A percentile compares a stretch with the other conserved stretches of the same genome.
phyloP scores from a whole-genome alignment of 1,284 basidiomycete genomes.

The Leucoagaricus sp. region DNA sequence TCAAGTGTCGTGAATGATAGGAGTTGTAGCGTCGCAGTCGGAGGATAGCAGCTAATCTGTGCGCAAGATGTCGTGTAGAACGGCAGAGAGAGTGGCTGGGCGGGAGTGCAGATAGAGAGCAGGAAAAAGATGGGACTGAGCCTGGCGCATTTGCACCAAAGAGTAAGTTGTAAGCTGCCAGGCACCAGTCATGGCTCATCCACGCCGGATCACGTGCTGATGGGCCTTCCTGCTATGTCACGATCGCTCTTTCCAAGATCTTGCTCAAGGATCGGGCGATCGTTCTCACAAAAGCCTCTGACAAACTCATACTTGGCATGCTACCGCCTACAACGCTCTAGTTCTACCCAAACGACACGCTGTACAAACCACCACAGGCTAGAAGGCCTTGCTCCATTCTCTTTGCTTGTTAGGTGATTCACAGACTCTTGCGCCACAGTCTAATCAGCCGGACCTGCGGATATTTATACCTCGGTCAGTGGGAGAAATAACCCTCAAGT shows the following conservation, averaged over 20 bases:
- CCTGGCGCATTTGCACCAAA: constrained; percentile 17
- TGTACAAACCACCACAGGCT: neutral
- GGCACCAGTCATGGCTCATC: constrained; percentile 10
- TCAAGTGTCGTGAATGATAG: neutral
- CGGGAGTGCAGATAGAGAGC: constrained; percentile 11
- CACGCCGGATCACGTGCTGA: constrained; percentile 15
- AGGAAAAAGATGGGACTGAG: constrained; percentile 11
- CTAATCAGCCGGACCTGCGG: neutral
- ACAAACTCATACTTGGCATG: neutral
- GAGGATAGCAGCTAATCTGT: neutral
- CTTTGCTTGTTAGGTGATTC: neutral
- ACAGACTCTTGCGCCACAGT: neutral
- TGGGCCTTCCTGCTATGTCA: neutral
- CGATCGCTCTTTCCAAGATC: neutral
- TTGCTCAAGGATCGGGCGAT: neutral
- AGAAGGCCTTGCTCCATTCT: neutral
- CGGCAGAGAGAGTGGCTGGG: neutral
- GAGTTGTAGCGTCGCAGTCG: neutral
- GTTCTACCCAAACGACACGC: neutral
- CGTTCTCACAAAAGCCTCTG: neutral
- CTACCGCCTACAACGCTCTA: neutral
- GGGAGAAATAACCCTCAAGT: constrained; percentile 4
- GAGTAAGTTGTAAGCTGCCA: constrained; percentile 15
- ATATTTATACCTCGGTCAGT: constrained; percentile 11
- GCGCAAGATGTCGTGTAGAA: neutral